Evolutionary conservation across 2,329 filamentous ascomycete genomes (phyloP).

Genomic region (Cyphellophora europaea): DNA sequence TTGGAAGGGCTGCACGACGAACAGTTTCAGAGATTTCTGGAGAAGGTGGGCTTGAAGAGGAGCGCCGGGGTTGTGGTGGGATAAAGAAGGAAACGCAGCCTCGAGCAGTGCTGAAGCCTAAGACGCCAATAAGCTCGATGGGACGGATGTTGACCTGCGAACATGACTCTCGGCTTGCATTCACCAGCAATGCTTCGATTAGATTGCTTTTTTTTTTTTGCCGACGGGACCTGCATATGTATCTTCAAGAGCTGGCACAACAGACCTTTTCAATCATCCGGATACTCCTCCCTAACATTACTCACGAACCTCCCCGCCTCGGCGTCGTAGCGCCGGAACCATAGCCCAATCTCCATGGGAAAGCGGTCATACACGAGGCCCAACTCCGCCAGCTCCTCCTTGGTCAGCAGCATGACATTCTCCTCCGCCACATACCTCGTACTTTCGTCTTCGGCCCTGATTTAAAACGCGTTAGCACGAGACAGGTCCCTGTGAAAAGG

Average conservation of each 20-base stretch:
- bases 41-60: slow-evolving; percentile 4
- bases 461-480: background rate
- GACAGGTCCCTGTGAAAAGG: no score
- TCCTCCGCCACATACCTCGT: slow-evolving; percentile 71
- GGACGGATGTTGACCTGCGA: background rate
- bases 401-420: slow-evolving; percentile 60
- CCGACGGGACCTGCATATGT: no score
- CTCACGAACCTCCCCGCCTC: slow-evolving; percentile 64
- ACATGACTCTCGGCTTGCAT: no score
- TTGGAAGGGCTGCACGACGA: slow-evolving; percentile 11
- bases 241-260: no score
- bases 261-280: slow-evolving; percentile 56
- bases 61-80: no score
- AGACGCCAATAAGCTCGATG: slow-evolving; percentile 1
- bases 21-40: slow-evolving; percentile 14
- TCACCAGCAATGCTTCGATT: no score
- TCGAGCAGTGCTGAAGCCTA: no score
- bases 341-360: slow-evolving; percentile 55
- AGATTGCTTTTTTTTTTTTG: no score
- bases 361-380: slow-evolving; percentile 24
- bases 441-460: slow-evolving; percentile 52
- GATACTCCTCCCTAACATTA: slow-evolving; percentile 74
- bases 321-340: slow-evolving; percentile 78
- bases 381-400: slow-evolving; percentile 40
- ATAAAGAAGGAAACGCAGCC: background rate